phyloP scores from a whole-genome alignment of 768 basidiomycete genomes.

The Goffeauzyma gilvescens region DNA sequence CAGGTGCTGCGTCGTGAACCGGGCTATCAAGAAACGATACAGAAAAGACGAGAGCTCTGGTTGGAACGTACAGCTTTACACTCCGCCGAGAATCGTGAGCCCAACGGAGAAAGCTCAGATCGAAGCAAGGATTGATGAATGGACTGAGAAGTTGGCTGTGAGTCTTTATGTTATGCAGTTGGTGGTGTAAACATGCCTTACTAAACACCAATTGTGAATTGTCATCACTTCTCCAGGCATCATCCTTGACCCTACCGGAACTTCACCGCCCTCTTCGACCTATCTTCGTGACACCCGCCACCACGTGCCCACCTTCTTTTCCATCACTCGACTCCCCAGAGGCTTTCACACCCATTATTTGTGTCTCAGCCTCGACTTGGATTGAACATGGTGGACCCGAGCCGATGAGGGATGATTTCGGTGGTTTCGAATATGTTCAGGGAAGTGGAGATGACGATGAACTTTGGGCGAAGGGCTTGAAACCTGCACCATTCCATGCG shows the following conservation, averaged over 20 bases:
- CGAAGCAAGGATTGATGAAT: constrained; percentile 42
- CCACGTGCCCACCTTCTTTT: constrained; percentile 38
- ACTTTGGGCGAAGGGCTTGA: constrained; percentile 69
- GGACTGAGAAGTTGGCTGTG: constrained; percentile 54
- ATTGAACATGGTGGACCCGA: constrained; percentile 33
- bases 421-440: constrained; percentile 72
- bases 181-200: background rate
- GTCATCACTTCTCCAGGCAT: constrained; percentile 37
- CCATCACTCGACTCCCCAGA: constrained; percentile 10
- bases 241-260: constrained; percentile 49
- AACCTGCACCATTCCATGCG: constrained; percentile 52
- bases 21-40: constrained; percentile 33
- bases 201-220: background rate
- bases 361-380: constrained; percentile 66
- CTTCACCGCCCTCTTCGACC: constrained; percentile 55
- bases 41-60: too few species aligned
- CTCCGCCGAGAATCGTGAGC: constrained; percentile 41
- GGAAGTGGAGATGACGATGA: constrained; percentile 93
- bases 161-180: constrained; percentile 13
- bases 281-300: constrained; percentile 68
- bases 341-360: constrained; percentile 44
- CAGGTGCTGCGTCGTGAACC: constrained; percentile 56
- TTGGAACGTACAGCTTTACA: constrained; percentile 50
- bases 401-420: constrained; percentile 33
- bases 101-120: constrained; percentile 66